These are phyloP conservation scores for Rhododendron kiyosumense DNA, from an alignment of 148 eudicot species.

Conservation along the genomic window DNA sequence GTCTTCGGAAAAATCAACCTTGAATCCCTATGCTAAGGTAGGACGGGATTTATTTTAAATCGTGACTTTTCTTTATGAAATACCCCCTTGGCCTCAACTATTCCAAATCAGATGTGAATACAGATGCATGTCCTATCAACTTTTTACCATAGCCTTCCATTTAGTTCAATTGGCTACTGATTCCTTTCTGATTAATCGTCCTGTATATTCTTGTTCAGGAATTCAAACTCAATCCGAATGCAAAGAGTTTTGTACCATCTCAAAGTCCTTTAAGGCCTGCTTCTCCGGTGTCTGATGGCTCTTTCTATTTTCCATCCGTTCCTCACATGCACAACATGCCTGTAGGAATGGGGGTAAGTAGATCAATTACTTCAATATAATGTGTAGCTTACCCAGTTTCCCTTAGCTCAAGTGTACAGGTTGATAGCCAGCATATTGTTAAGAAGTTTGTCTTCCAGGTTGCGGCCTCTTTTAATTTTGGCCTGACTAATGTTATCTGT, in stretches of 20 bases:
- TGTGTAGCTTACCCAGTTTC: constrained; percentile 1
- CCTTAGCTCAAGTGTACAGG: neutral
- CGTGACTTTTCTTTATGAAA: neutral
- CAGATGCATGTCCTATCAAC: neutral
- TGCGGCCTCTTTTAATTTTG: neutral
- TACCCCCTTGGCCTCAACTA: neutral
- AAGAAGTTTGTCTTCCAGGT: neutral
- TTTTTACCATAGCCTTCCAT: neutral
- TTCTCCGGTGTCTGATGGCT: constrained; percentile 75
- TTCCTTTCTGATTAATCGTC: neutral
- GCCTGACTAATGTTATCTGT: neutral
- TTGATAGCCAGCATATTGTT: neutral
- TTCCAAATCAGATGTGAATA: neutral
- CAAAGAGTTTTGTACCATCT: constrained; percentile 75
- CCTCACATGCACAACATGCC: constrained; percentile 88
- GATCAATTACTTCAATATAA: neutral
- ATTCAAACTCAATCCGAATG: constrained; percentile 85
- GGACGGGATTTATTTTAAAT: neutral
- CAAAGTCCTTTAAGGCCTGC: constrained; percentile 69
- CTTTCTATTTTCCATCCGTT: constrained; percentile 68
- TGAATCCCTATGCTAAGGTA: constrained; percentile 98
- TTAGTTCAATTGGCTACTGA: neutral
- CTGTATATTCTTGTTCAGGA: constrained; percentile 45
- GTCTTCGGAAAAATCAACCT: constrained; percentile 77
- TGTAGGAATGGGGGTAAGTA: constrained; percentile 85